Base-by-base conservation (phyloP, 2,329 filamentous ascomycete species). In the Pseudodiploospora longispora region DNA sequence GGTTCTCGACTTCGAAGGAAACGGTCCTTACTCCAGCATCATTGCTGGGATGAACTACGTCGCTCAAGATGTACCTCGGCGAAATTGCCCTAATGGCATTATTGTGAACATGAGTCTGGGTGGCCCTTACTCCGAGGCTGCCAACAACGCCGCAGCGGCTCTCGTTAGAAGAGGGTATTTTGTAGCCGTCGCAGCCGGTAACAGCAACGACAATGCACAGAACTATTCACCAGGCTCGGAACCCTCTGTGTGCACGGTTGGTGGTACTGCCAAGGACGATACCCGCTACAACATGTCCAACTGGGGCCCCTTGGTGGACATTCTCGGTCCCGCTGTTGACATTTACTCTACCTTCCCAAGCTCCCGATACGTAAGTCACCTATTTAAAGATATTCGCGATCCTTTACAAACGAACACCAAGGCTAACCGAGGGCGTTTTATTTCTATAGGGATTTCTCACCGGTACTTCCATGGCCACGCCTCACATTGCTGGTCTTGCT, bases 171-270 rank as follows among this genome's bases (percentile, higher is more conserved):
- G 59, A 1, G 12, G 32, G 32, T 12, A 34, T 35, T 49, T 73
- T 69, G 2, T 74, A 36, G 71, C 67, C 44, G 72, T 75, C 10
- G 73, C 74, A 3, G 74, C 73, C 30, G 74, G 74, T 36, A 76
- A 76, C 55, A 58, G 64, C 27, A 60, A 62, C 44, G 54, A 52
- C 30, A 59, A 72, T 48, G 69, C 71, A 1, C 49, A 56, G 30
- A 62, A 60, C 52, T 2, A 19, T 48, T 72, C 69, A 1, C 69
- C 70, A 2, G 65, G 69, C 27, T 69, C 64, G 4, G 65, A 66
- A 45, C 39, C 64, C 3, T 55, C 52, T n/a, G 71, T 63, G 30
- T 70, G 72, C 57, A 74, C 70, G 4, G 69, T 74, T 33, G 71
- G 68, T 30, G 66, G 70, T 33, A 69, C 63, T 36, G 58, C 60